phyloP scores from a whole-genome alignment of 2,329 filamentous ascomycete species.

The Apiospora phragmitis region DNA sequence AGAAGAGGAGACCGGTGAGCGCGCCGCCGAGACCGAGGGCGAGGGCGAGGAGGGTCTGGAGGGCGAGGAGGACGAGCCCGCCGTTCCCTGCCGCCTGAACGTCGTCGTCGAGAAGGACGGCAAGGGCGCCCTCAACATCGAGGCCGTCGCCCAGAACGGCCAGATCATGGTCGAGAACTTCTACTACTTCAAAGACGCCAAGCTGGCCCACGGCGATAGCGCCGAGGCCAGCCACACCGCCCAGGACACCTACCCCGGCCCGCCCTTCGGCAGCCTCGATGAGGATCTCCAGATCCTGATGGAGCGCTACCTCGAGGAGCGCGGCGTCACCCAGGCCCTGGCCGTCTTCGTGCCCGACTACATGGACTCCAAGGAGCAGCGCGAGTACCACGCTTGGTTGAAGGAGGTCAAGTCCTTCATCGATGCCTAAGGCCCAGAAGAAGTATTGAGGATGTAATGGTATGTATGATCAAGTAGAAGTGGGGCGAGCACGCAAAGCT shows the following conservation, averaged over 20 bases:
- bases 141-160: constrained; percentile 84
- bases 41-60: constrained; percentile 56
- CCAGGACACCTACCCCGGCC: constrained; percentile 82
- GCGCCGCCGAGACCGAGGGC: constrained; percentile 37
- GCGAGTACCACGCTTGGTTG: constrained; percentile 92
- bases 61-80: constrained; percentile 47
- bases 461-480: constrained; percentile 11
- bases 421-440: constrained; percentile 54
- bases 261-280: constrained; percentile 90
- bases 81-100: constrained; percentile 80
- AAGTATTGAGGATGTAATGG: neutral
- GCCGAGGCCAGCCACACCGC: constrained; percentile 77
- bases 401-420: constrained; percentile 84
- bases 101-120: constrained; percentile 86
- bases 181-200: constrained; percentile 79
- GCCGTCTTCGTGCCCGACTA: constrained; percentile 94
- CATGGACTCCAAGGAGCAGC: constrained; percentile 98
- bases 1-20: constrained; percentile 52
- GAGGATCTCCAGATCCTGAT: constrained; percentile 92
- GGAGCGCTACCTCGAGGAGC: constrained; percentile 92
- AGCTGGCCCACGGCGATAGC: constrained; percentile 72
- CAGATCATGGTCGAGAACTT: constrained; percentile 87
- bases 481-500: constrained; percentile 13
- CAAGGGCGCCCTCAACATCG: constrained; percentile 83
- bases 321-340: constrained; percentile 83